phyloP scores from a whole-genome alignment of 176 grass and related monocot genomes.

The Pontederia paniculata region DNA sequence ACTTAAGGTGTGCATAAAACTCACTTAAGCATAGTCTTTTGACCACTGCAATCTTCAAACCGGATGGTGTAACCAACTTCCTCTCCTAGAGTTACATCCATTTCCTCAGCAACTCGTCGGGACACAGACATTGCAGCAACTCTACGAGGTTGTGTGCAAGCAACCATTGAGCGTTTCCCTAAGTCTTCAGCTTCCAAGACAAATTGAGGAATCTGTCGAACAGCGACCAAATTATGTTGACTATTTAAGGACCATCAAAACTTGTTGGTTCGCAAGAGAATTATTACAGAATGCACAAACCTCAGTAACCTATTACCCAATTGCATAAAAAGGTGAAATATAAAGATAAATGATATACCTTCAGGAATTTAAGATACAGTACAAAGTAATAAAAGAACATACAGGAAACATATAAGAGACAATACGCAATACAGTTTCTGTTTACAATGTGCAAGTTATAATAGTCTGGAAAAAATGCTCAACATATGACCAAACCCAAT shows the following conservation, averaged over 20 bases:
- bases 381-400: too few relatives aligned
- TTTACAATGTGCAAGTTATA: too few relatives aligned
- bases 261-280: too few relatives aligned
- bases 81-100: constrained; percentile 94
- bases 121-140: constrained; percentile 96
- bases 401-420: too few relatives aligned
- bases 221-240: not conserved
- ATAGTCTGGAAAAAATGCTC: too few relatives aligned
- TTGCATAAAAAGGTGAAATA: too few relatives aligned
- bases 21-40: constrained; percentile 98
- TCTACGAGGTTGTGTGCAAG: constrained; percentile 83
- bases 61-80: constrained; percentile 97
- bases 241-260: not conserved
- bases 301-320: too few relatives aligned
- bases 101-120: constrained; percentile 90
- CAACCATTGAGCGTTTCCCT: constrained; percentile 60
- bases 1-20: constrained; percentile 5
- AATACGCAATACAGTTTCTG: too few relatives aligned
- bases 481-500: too few relatives aligned
- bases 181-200: constrained; percentile 67
- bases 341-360: too few relatives aligned
- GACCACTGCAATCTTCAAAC: constrained; percentile 95
- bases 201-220: constrained; percentile 91
- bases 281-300: too few relatives aligned
- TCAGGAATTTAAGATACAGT: too few relatives aligned